phyloP scores from a whole-genome alignment of 2,329 filamentous ascomycete genomes.

The Scedosporium minutisporum region DNA sequence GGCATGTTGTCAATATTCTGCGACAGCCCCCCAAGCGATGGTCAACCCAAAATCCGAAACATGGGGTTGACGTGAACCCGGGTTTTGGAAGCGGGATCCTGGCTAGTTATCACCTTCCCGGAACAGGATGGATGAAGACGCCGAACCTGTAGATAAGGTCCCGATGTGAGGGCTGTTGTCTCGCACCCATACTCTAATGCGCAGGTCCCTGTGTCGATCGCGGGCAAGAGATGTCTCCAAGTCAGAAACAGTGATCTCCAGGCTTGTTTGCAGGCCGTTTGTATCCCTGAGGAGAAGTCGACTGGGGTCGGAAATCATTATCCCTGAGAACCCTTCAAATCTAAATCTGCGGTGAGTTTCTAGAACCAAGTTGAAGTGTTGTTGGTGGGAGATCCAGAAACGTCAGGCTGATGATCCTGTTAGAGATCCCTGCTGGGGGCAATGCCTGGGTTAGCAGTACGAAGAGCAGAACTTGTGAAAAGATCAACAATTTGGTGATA shows the following conservation, averaged over 20 bases:
- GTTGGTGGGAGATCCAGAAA: too few species aligned
- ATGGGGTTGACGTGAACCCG: background rate
- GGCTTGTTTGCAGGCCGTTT: background rate
- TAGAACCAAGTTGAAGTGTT: too few species aligned
- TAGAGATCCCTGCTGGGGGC: too few species aligned
- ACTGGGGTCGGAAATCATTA: background rate
- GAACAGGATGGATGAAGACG: background rate
- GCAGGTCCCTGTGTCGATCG: background rate
- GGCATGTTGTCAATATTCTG: too few species aligned
- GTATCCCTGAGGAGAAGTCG: background rate
- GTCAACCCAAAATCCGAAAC: background rate
- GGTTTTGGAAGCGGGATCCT: background rate
- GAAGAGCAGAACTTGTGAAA: too few species aligned
- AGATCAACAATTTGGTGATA: too few species aligned
- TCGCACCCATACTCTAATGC: background rate
- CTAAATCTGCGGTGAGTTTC: too few species aligned
- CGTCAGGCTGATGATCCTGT: too few species aligned
- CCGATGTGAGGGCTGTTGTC: background rate
- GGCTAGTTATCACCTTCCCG: background rate
- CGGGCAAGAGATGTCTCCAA: background rate
- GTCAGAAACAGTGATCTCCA: background rate
- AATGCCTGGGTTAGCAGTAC: too few species aligned
- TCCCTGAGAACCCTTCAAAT: background rate
- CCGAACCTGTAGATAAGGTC: background rate
- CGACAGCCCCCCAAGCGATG: too few species aligned